A percentile compares a stretch with the other conserved stretches of the same genome.
phyloP scores from a whole-genome alignment of 2,329 filamentous ascomycete genomes.

The Lasiodiplodia theobromae region DNA sequence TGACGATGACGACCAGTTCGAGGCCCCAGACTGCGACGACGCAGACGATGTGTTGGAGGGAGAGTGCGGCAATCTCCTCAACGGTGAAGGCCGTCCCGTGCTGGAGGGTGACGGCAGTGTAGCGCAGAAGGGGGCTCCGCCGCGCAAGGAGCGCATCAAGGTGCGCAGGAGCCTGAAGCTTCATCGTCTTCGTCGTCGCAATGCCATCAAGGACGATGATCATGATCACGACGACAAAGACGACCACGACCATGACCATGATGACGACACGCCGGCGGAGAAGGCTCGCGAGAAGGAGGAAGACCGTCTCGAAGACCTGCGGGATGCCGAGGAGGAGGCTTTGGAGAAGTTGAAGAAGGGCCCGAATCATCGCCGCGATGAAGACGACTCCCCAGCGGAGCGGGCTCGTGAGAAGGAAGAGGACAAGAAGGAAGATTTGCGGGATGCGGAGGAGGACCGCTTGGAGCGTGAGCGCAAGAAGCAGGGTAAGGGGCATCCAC shows the following conservation, averaged over 20 bases:
- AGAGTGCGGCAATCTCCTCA: not conserved
- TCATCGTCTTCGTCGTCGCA: too few relatives aligned
- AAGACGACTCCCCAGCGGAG: not conserved
- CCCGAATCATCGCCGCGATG: not conserved
- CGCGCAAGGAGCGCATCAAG: not conserved
- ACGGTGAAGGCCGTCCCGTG: not conserved
- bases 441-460: conserved; percentile 5
- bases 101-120: too few relatives aligned
- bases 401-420: not conserved
- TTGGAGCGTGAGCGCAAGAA: conserved; percentile 2
- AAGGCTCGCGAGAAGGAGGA: not conserved
- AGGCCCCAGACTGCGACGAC: not conserved
- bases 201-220: not conserved
- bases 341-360: not conserved
- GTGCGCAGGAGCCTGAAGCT: not conserved
- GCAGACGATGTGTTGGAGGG: not conserved
- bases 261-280: not conserved
- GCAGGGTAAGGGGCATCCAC: not conserved
- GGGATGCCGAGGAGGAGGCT: not conserved
- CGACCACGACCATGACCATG: not conserved
- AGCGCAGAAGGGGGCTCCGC: too few relatives aligned
- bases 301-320: not conserved
- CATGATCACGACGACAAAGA: not conserved
- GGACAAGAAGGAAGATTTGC: not conserved
- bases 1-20: not conserved